Percentiles rank a stretch among this genome's conserved stretches.
phyloP scores from a whole-genome alignment of 306 rosid genomes.

The Delonix regia region DNA sequence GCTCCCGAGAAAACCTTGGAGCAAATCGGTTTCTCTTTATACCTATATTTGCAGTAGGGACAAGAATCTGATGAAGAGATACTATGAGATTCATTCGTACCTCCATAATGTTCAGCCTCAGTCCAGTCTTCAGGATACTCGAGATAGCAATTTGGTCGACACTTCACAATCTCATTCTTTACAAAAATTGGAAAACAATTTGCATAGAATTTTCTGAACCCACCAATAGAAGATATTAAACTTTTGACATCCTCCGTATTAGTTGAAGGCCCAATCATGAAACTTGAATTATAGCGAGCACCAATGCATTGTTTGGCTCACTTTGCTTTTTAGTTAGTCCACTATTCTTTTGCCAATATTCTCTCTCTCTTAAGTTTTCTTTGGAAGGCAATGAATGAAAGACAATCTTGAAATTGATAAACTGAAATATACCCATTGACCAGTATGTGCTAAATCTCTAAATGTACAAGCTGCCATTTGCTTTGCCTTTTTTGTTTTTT shows the following conservation, averaged over 20 bases:
- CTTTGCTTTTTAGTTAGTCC: no score
- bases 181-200: constrained; percentile 87
- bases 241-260: constrained; percentile 77
- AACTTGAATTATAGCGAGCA: no score
- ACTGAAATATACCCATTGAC: no score
- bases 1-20: constrained; percentile 88
- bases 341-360: no score
- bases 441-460: no score
- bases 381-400: no score
- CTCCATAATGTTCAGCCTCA: constrained; percentile 84
- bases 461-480: no score
- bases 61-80: constrained; percentile 77
- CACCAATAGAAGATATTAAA: constrained; percentile 73
- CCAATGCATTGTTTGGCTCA: no score
- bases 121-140: constrained; percentile 89
- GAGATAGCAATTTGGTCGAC: constrained; percentile 50
- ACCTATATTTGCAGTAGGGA: constrained; percentile 79
- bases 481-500: no score
- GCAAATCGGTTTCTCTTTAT: constrained; percentile 72
- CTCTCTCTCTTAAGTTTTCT: no score
- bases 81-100: constrained; percentile 55
- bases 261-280: constrained; percentile 98
- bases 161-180: constrained; percentile 67
- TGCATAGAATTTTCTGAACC: constrained; percentile 85
- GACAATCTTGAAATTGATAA: no score